Evolutionary conservation across 352 stramenopile genomes (phyloP).

Genomic region (Globisporangium parvum): DNA sequence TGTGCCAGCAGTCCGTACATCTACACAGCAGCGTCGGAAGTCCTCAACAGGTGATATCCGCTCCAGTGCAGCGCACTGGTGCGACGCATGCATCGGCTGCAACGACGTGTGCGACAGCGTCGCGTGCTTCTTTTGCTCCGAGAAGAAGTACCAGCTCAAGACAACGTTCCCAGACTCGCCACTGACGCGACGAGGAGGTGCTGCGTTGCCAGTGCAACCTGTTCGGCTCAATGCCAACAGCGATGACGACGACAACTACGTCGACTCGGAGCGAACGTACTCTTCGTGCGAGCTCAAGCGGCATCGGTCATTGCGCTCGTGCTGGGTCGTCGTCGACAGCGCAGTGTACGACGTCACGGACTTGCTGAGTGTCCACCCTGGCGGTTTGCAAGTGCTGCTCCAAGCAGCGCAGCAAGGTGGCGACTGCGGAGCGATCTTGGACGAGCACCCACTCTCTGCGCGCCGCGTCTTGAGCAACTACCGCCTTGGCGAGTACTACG

Average conservation of each 20-base stretch:
- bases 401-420: slow-evolving; percentile 41
- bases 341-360: slow-evolving; percentile 90
- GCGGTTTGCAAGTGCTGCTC: slow-evolving; percentile 62
- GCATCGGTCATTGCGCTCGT: slow-evolving; percentile 76
- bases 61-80: slow-evolving; percentile 27
- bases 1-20: not conserved
- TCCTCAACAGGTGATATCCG: slow-evolving; percentile 1
- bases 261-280: slow-evolving; percentile 37
- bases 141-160: slow-evolving; percentile 69
- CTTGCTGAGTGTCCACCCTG: slow-evolving; percentile 84
- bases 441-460: slow-evolving; percentile 41
- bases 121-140: slow-evolving; percentile 64
- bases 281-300: slow-evolving; percentile 87
- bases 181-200: not conserved
- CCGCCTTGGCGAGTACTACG: slow-evolving; percentile 56
- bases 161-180: slow-evolving; percentile 33
- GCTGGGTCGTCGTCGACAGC: slow-evolving; percentile 88
- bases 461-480: slow-evolving; percentile 45
- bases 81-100: slow-evolving; percentile 71
- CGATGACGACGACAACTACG: slow-evolving; percentile 4
- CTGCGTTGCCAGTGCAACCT: not conserved
- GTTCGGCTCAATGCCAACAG: not conserved
- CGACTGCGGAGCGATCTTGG: slow-evolving; percentile 49
- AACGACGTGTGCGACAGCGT: slow-evolving; percentile 67
- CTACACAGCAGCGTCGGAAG: not conserved